Evolutionary conservation across 2,329 filamentous ascomycete species (phyloP).

Genomic region (Eurotiales sp.): DNA sequence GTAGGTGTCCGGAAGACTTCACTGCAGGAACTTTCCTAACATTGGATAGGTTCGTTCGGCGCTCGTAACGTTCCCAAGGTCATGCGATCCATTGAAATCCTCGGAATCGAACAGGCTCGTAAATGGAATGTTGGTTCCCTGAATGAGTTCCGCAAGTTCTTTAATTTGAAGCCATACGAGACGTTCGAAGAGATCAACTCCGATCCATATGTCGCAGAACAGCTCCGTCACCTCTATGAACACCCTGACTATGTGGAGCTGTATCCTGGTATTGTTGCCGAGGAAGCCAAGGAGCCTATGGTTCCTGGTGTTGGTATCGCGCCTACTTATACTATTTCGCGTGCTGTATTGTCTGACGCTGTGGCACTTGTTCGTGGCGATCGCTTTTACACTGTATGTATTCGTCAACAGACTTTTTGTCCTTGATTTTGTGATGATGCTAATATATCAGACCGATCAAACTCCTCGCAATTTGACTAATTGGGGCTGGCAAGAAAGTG

Average conservation of each 20-base stretch:
- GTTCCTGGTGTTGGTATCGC: slow-evolving; percentile 36
- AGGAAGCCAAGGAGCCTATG: slow-evolving; percentile 37
- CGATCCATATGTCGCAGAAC: slow-evolving; percentile 53
- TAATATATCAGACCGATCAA: slow-evolving; percentile 54
- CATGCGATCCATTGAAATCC: slow-evolving; percentile 71
- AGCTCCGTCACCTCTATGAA: slow-evolving; percentile 58
- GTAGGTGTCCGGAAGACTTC: slow-evolving; percentile 12
- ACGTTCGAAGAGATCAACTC: slow-evolving; percentile 58
- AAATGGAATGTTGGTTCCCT: slow-evolving; percentile 55
- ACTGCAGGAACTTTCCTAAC: background rate
- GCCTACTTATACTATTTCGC: slow-evolving; percentile 36
- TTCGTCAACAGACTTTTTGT: background rate
- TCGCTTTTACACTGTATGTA: slow-evolving; percentile 63
- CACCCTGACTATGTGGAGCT: slow-evolving; percentile 65
- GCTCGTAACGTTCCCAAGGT: slow-evolving; percentile 67
- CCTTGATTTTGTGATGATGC: no score
- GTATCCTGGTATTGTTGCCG: slow-evolving; percentile 61
- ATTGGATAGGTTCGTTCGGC: slow-evolving; percentile 56
- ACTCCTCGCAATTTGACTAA: slow-evolving; percentile 71
- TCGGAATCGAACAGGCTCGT: slow-evolving; percentile 73
- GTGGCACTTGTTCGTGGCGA: slow-evolving; percentile 56
- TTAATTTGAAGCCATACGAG: slow-evolving; percentile 55
- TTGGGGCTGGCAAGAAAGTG: slow-evolving; percentile 75
- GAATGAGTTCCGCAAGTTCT: slow-evolving; percentile 61
- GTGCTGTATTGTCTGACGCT: slow-evolving; percentile 42